Percentiles rank a stretch among this genome's conserved stretches.
Evolutionary conservation across 257 asterid species (phyloP).

Genomic region (Capsicum rhomboideum): DNA sequence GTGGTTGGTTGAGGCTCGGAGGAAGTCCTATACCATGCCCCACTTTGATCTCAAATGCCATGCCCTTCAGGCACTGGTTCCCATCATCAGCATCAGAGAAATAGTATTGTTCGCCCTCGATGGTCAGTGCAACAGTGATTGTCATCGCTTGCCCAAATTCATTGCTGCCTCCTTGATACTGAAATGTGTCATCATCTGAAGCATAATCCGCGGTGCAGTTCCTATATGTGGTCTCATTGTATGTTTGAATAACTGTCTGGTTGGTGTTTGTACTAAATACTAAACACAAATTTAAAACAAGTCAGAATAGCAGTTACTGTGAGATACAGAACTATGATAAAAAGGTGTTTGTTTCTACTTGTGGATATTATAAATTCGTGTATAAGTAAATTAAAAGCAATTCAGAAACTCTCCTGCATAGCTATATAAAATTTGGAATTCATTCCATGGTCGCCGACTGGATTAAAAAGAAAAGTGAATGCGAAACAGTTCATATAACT

Average conservation of each 20-base stretch:
- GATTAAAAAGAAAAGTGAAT: background rate
- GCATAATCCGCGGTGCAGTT: slow-evolving; percentile 59
- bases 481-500: background rate
- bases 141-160: slow-evolving; percentile 28
- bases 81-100: slow-evolving; percentile 81
- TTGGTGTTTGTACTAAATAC: slow-evolving; percentile 86
- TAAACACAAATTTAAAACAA: slow-evolving; percentile 11
- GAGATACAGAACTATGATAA: background rate
- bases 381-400: background rate
- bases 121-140: slow-evolving; percentile 42
- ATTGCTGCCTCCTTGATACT: slow-evolving; percentile 36
- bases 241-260: slow-evolving; percentile 78
- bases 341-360: background rate
- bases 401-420: background rate
- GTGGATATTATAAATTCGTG: background rate
- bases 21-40: slow-evolving; percentile 72
- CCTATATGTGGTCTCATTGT: slow-evolving; percentile 53
- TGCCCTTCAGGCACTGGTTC: slow-evolving; percentile 49
- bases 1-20: slow-evolving; percentile 75
- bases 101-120: slow-evolving; percentile 49
- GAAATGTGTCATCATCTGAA: slow-evolving; percentile 50
- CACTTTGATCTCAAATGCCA: slow-evolving; percentile 73
- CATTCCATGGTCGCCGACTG: background rate
- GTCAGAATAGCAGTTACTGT: background rate
- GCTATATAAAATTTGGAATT: background rate